Evolutionary conservation across 805 yeast species (phyloP).

Genomic region (Myxozyma mucilagina): DNA sequence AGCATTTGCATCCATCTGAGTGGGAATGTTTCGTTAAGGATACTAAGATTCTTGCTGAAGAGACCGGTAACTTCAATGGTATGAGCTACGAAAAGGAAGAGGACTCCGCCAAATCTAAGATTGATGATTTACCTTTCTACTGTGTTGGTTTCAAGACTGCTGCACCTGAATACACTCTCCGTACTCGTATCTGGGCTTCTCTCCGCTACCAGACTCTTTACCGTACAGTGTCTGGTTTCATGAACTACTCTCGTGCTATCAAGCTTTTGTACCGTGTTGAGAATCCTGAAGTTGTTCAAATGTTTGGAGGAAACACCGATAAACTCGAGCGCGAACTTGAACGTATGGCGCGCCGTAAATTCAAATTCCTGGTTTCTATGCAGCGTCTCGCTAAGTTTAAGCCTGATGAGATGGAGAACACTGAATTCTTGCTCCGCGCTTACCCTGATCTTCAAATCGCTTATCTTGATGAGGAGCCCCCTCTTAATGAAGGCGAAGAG

Average conservation of each 20-base stretch:
- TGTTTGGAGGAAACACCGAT: slow-evolving; percentile 98
- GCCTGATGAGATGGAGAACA: slow-evolving; percentile 64
- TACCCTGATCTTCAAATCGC: slow-evolving; percentile 79
- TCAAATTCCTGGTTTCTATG: slow-evolving; percentile 80
- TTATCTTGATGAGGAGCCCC: slow-evolving; percentile 88
- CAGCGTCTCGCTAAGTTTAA: slow-evolving; percentile 72
- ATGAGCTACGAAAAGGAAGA: slow-evolving; percentile 49
- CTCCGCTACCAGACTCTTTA: slow-evolving; percentile 94
- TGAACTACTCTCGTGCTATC: slow-evolving; percentile 97
- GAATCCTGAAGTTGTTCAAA: slow-evolving; percentile 91
- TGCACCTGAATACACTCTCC: slow-evolving; percentile 91
- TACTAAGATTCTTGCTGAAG: slow-evolving; percentile 92
- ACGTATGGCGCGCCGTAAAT: slow-evolving; percentile 75
- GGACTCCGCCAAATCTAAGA: slow-evolving; percentile 77
- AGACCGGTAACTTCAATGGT: slow-evolving; percentile 63
- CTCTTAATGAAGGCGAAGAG: slow-evolving; percentile 47
- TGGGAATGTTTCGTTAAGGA: slow-evolving; percentile 98
- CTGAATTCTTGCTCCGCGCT: slow-evolving; percentile 64
- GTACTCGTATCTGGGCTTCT: slow-evolving; percentile 99
- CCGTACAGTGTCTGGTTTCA: slow-evolving; percentile 96
- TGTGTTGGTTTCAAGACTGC: slow-evolving; percentile 97
- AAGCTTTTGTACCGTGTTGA: slow-evolving; percentile 91
- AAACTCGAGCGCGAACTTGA: slow-evolving; percentile 93
- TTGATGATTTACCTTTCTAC: slow-evolving; percentile 90
- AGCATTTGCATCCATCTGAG: slow-evolving; percentile 93